These are phyloP conservation scores for Coniochaeta sp. DNA, from an alignment of 2,329 filamentous ascomycete species.

Conservation along the genomic window DNA sequence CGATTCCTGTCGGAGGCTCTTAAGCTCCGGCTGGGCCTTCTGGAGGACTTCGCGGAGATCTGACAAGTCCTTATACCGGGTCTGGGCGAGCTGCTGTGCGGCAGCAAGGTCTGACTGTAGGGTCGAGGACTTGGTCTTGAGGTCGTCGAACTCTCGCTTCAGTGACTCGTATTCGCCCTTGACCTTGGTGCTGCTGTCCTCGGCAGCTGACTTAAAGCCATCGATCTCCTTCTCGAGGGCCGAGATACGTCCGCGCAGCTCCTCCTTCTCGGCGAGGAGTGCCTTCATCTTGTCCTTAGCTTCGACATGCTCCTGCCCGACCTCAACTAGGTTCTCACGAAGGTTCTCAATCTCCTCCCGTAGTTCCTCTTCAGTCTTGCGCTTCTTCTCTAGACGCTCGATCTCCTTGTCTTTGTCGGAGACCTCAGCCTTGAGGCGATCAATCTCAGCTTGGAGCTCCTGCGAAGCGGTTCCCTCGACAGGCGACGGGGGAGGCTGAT, in stretches of 20 bases:
- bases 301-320: constrained; percentile 79
- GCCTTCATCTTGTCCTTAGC: constrained; percentile 71
- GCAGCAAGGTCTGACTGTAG: constrained; percentile 80
- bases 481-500: constrained; percentile 24
- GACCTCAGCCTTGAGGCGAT: constrained; percentile 41
- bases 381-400: constrained; percentile 59
- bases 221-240: constrained; percentile 66
- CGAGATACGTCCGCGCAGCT: constrained; percentile 56
- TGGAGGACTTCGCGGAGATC: constrained; percentile 74
- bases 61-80: constrained; percentile 79
- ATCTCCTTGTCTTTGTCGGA: constrained; percentile 67
- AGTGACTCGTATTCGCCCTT: constrained; percentile 52
- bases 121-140: constrained; percentile 61
- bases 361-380: constrained; percentile 70
- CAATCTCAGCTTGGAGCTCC: constrained; percentile 35
- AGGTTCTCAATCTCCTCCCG: constrained; percentile 81
- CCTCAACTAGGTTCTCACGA: constrained; percentile 68
- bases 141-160: constrained; percentile 53
- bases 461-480: constrained; percentile 15
- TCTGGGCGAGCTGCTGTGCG: constrained; percentile 78
- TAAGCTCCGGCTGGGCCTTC: constrained; percentile 81
- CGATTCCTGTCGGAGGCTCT: constrained; percentile 69
- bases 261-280: constrained; percentile 61
- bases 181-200: constrained; percentile 43
- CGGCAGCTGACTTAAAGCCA: constrained; percentile 21